A percentile compares a stretch with the other conserved stretches of the same genome.
Conservation (phyloP, 148 eudicot genomes). For the Persicaria tinctoria region DNA sequence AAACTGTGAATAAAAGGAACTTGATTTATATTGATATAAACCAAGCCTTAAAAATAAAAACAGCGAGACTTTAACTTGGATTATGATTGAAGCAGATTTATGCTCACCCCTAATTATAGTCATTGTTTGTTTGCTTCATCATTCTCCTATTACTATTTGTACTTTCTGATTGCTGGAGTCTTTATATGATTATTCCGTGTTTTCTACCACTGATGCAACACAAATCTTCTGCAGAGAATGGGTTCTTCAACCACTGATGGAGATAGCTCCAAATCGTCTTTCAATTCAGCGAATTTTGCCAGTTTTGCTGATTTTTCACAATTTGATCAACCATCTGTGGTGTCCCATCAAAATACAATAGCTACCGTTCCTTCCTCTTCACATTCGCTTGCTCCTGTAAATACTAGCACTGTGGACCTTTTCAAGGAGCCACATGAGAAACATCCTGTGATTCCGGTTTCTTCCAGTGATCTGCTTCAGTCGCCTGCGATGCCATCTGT, state of each 20-base stretch:
- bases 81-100: background rate
- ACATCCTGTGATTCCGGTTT: constrained; percentile 22
- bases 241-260: constrained; percentile 55
- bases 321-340: constrained; percentile 26
- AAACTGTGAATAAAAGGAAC: background rate
- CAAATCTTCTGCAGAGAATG: constrained; percentile 49
- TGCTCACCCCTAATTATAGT: background rate
- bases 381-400: constrained; percentile 30
- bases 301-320: constrained; percentile 31
- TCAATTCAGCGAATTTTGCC: constrained; percentile 36
- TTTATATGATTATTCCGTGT: background rate
- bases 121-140: background rate
- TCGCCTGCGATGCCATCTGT: constrained; percentile 27
- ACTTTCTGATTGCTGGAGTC: background rate
- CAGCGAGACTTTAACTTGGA: background rate
- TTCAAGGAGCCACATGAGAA: constrained; percentile 36
- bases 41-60: background rate
- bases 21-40: background rate
- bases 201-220: background rate
- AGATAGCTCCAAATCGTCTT: constrained; percentile 42
- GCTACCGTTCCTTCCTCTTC: constrained; percentile 31
- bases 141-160: background rate
- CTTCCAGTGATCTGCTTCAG: constrained; percentile 43
- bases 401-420: constrained; percentile 44
- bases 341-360: constrained; percentile 20